phyloP scores from a whole-genome alignment of 129 eudicot genomes.

The Tanacetum coccineum region DNA sequence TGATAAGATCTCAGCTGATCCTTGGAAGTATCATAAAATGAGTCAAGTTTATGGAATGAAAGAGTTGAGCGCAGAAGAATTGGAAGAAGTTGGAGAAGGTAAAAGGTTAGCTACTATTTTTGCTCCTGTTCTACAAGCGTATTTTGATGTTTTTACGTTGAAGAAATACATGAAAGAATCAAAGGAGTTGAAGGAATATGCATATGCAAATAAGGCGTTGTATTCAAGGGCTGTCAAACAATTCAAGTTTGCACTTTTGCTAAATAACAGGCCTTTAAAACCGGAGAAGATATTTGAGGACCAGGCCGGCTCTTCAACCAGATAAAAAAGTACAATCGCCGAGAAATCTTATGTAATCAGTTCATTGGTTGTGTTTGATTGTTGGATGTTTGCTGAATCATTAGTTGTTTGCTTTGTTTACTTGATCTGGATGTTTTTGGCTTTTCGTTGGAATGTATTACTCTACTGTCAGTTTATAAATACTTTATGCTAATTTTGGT shows the following conservation, averaged over 20 bases:
- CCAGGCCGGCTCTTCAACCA: neutral
- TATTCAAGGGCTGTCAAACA: neutral
- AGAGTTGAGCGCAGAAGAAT: neutral
- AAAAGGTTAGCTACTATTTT: neutral
- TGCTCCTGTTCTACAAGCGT: conserved; percentile 1
- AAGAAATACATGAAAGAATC: neutral
- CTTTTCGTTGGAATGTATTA: too few species aligned
- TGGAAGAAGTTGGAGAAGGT: conserved; percentile 4
- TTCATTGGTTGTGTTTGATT: neutral
- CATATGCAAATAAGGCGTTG: neutral
- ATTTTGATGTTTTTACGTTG: neutral
- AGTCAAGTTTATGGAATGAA: neutral
- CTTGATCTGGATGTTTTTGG: too few species aligned
- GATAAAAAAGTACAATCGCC: neutral
- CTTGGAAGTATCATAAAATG: neutral
- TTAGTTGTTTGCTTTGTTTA: too few species aligned
- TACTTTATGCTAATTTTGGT: too few species aligned
- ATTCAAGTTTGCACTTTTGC: neutral
- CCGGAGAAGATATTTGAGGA: neutral
- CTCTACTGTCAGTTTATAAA: too few species aligned
- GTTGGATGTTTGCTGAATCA: neutral
- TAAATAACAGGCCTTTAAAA: neutral
- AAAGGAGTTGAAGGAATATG: neutral
- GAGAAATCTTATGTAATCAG: neutral
- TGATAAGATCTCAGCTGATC: neutral